Base-by-base conservation (phyloP, 2,329 filamentous ascomycete species). In the Ascosphaera aggregata region DNA sequence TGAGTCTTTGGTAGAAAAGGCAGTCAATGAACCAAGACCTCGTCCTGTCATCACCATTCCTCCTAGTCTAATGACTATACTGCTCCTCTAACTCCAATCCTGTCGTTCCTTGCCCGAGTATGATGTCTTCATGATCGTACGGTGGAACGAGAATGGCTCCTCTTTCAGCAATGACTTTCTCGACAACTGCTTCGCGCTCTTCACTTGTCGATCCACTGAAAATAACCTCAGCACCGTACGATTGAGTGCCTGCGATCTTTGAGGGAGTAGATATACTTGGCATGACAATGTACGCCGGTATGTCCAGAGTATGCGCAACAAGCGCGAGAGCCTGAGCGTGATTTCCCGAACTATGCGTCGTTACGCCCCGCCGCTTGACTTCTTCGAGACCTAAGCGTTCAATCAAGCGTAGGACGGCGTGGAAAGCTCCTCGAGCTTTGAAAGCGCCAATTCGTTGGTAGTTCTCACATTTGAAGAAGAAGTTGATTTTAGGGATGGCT, bases 381-480 rank as follows among this genome's bases (percentile, higher is more conserved):
- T 71, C 69, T 30, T 75, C 64, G 58, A 70, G 70, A 1, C 69
- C 73, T 3, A 66, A 60, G 48, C 74, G 68, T 45, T 54, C 56
- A 51, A 76, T 72, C 51, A 93, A 58, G 41, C 78, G 60, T 49
- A 73, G 67, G 30, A 93, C 53, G 1, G 85, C 84, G 56, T 94
- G 81, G 48, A 93, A 94, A 0, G 85, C 86, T 3, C 86, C 89
- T 4, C 86, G 66, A 13, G 74, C 78, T 61, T 95, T 95, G 64
- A 95, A 95, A 1, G 86, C 86, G 39, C 86, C 89, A 40, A 91
- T 73, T 40, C 74, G 73, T 62, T 95, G 89, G 42, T 81, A 63
- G 56, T 94, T 94, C 64, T 95, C 86, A 57, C 82, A 91, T 62
- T 95, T 95, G 69, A 95, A 92, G 63, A 80, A 89, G 39, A 95